Evolutionary conservation across 805 yeast genomes (phyloP).

Genomic region (Sungouiella thailandica): DNA sequence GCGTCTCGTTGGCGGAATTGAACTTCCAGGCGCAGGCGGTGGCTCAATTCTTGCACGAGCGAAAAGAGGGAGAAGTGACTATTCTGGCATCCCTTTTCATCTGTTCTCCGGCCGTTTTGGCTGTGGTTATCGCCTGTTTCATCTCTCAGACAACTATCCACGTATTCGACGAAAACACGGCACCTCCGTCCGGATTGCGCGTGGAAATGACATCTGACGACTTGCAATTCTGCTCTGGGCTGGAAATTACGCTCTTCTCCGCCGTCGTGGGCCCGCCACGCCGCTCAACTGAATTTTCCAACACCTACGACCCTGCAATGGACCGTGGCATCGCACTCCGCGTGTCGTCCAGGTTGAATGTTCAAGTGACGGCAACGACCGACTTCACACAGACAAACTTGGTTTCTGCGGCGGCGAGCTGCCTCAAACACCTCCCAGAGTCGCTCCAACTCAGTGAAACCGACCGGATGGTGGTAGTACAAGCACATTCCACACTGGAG

Average conservation of each 20-base stretch:
- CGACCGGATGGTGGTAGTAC: constrained; percentile 22
- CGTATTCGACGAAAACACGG: constrained; percentile 23
- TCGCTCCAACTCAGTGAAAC: constrained; percentile 26
- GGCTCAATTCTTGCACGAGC: constrained; percentile 11
- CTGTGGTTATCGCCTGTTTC: constrained; percentile 41
- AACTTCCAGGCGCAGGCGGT: constrained; percentile 25
- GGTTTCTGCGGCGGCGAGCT: constrained; percentile 50
- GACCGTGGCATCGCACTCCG: constrained; percentile 35
- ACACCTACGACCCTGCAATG: constrained; percentile 27
- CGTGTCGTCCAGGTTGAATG: constrained; percentile 15
- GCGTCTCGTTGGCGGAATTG: constrained; percentile 16
- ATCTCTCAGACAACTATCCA: constrained; percentile 38
- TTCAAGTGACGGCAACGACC: constrained; percentile 12
- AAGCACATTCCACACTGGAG: constrained; percentile 17
- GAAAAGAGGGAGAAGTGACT: constrained; percentile 16
- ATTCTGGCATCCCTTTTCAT: constrained; percentile 20
- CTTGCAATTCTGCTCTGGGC: background rate
- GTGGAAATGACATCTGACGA: background rate
- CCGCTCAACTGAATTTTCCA: constrained; percentile 14
- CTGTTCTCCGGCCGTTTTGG: constrained; percentile 28
- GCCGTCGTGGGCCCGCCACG: background rate
- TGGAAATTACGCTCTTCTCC: background rate
- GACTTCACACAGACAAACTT: constrained; percentile 48
- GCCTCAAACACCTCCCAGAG: constrained; percentile 43
- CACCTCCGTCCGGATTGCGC: background rate